A percentile compares a stretch with the other conserved stretches of the same genome.
Conservation (phyloP, 148 eudicot genomes). For the Hydrangea macrophylla region DNA sequence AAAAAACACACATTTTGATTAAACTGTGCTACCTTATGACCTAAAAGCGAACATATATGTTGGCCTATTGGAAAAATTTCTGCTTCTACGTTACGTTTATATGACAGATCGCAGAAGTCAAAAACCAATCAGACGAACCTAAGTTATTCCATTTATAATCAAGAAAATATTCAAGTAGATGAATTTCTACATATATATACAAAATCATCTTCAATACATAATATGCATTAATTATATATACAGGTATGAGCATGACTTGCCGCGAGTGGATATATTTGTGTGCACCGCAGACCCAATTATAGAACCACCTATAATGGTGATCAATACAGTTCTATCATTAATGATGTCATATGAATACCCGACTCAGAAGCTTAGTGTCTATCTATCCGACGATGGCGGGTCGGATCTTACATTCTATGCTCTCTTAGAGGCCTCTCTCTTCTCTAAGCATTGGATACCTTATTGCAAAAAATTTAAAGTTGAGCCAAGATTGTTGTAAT, state of each 20-base stretch:
- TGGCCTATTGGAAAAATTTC: too few species aligned
- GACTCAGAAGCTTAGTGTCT: conserved; percentile 45
- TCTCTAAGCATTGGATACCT: conserved; percentile 69
- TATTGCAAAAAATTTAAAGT: conserved; percentile 54
- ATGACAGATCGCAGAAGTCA: too few species aligned
- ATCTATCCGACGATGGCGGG: conserved; percentile 77
- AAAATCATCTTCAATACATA: too few species aligned
- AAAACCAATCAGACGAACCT: too few species aligned
- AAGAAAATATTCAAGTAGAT: too few species aligned
- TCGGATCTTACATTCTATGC: conserved; percentile 71
- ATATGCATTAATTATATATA: too few species aligned
- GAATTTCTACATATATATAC: too few species aligned
- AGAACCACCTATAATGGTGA: conserved; percentile 63
- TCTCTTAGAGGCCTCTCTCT: conserved; percentile 60
- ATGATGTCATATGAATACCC: conserved; percentile 69
- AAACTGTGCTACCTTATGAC: too few species aligned
- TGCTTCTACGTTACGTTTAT: too few species aligned
- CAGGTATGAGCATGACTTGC: conserved; percentile 47
- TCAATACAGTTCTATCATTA: conserved; percentile 57
- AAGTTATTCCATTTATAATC: background rate
- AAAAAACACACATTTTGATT: too few species aligned
- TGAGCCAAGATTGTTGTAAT: too few species aligned
- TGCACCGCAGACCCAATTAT: conserved; percentile 59
- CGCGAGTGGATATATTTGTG: conserved; percentile 54
- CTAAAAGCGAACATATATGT: too few species aligned